These are phyloP conservation scores for Sclerotinia spermophila DNA, from an alignment of 2,329 filamentous ascomycete genomes.

Conservation along the genomic window DNA sequence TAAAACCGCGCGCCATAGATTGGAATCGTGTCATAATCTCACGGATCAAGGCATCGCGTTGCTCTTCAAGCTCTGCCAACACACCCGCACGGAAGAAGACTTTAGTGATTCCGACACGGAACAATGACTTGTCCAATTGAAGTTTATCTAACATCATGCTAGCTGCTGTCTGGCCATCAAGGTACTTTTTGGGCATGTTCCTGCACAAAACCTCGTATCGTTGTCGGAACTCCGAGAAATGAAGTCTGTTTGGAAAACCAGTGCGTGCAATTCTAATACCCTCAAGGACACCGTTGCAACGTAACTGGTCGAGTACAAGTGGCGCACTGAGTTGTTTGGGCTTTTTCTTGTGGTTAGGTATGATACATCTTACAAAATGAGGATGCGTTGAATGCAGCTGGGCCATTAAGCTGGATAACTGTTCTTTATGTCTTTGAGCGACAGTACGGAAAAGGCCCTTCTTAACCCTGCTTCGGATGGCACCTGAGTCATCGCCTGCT, in stretches of 20 bases:
- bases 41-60: conserved; percentile 85
- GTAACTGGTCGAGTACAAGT: conserved; percentile 93
- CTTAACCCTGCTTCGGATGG: conserved; percentile 78
- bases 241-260: conserved; percentile 89
- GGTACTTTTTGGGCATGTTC: conserved; percentile 82
- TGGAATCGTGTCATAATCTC: conserved; percentile 95
- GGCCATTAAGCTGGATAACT: conserved; percentile 91
- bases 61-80: conserved; percentile 92
- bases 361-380: conserved; percentile 95
- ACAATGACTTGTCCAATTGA: conserved; percentile 77
- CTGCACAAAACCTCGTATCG: conserved; percentile 92
- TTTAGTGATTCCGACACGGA: conserved; percentile 91
- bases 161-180: conserved; percentile 84
- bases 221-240: conserved; percentile 90
- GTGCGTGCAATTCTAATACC: conserved; percentile 96
- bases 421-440: conserved; percentile 95
- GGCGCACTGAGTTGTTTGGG: conserved; percentile 89
- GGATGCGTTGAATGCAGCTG: conserved; percentile 95
- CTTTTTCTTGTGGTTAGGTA: conserved; percentile 96
- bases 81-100: conserved; percentile 98
- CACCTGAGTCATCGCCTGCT: conserved; percentile 66
- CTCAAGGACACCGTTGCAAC: conserved; percentile 98
- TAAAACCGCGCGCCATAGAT: conserved; percentile 84
- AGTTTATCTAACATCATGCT: conserved; percentile 87
- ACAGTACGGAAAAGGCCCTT: conserved; percentile 96